Base-by-base conservation (phyloP, 2,329 filamentous ascomycete species). In the Aplosporella prunicola region DNA sequence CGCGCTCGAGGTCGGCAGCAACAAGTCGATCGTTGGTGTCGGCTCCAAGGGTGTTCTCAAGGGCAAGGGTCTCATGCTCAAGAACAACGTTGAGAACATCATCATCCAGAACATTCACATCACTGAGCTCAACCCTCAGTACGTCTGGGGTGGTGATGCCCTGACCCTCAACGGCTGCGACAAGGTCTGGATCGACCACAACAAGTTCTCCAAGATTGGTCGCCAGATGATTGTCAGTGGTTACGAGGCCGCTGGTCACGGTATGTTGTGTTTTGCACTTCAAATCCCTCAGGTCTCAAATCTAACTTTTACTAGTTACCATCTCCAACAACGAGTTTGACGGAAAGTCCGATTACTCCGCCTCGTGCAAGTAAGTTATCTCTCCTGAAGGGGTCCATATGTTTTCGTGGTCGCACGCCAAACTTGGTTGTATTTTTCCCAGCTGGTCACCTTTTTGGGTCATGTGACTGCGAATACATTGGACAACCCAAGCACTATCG, bases 241-340 rank as follows among this genome's bases (percentile, higher is more conserved):
- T 7, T 53, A 54, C 29, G 45, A 45, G 18, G 43, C 51, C 5
- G 56, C 53, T 18, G 53, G 57, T 13, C 57, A 56, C 32, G 26
- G 22, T 24, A 7, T 11, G 22, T 24, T 24, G 7, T 11, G 7
- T 24, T 24, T 24, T 24, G 7, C 22, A 7, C 22, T 24, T 11
- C 22, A 27, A 27, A 6, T 36, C n/a, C n/a, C n/a, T n/a, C n/a
- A n/a, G n/a, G n/a, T n/a, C n/a, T n/a, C n/a, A n/a, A n/a, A n/a
- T n/a, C n/a, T n/a, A n/a, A n/a, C n/a, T n/a, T n/a, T n/a, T 25
- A 6, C 5, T n/a, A 5, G 56, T 68, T 1, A 67, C 67, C 2
- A 55, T 70, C 32, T 65, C 63, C 8, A 69, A 70, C 57, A 63
- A 55, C 46, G 62, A 64, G 24, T 61, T 69, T 41, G 57, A 69